These are phyloP conservation scores for Ramichloridium luteum DNA, from an alignment of 2,329 filamentous ascomycete genomes.

Conservation along the genomic window DNA sequence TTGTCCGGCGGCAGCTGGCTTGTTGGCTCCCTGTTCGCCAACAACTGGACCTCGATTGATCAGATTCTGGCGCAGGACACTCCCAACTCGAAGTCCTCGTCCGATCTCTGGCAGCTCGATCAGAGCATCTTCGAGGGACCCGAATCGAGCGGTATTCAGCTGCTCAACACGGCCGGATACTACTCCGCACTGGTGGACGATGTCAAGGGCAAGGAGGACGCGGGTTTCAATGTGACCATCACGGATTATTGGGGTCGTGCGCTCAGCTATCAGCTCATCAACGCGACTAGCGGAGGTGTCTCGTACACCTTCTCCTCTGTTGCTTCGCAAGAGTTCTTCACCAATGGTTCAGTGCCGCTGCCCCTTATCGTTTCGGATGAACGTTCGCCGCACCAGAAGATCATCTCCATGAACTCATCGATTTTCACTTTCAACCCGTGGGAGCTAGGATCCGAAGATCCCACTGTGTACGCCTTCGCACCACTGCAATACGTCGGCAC, in stretches of 20 bases:
- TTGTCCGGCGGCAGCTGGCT: constrained; percentile 78
- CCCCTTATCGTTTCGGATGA: constrained; percentile 62
- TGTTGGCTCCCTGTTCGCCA: constrained; percentile 63
- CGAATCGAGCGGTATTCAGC: constrained; percentile 35
- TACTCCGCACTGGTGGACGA: constrained; percentile 47
- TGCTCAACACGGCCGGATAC: constrained; percentile 49
- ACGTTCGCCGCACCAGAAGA: constrained; percentile 46
- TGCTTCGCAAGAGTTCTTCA: constrained; percentile 49
- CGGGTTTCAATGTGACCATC: constrained; percentile 56
- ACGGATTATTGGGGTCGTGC: constrained; percentile 79
- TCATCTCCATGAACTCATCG: constrained; percentile 60
- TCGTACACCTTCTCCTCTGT: constrained; percentile 76
- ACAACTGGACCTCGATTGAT: constrained; percentile 63
- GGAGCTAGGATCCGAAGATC: constrained; percentile 68
- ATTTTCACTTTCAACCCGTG: constrained; percentile 69
- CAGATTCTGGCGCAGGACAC: constrained; percentile 36
- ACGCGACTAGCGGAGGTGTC: constrained; percentile 60
- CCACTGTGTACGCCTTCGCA: constrained; percentile 57
- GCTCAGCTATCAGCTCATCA: constrained; percentile 74
- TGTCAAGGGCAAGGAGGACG: constrained; percentile 49
- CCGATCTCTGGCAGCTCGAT: constrained; percentile 47
- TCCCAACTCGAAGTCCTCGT: constrained; percentile 10
- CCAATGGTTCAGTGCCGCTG: constrained; percentile 52
- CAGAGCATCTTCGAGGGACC: constrained; percentile 52
- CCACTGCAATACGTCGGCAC: constrained; percentile 62